These are phyloP conservation scores for Macrolepiota dolichaula DNA, from an alignment of 768 basidiomycete species.

Conservation along the genomic window DNA sequence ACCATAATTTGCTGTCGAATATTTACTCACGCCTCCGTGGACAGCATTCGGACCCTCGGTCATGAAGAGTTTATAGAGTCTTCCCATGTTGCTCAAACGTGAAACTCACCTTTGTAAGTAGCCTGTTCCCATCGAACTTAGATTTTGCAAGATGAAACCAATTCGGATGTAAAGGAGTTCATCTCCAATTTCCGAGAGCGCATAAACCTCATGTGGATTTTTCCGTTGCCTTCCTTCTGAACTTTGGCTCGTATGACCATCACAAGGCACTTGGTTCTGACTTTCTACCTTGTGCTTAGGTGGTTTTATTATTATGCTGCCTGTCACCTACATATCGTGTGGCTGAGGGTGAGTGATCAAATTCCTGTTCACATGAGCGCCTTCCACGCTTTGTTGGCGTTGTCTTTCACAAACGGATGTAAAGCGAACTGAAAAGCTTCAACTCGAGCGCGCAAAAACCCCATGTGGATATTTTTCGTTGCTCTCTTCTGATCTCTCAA, in stretches of 20 bases:
- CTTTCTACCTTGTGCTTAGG: constrained; percentile 2
- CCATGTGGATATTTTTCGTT: constrained; percentile 59
- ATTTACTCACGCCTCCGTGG: background rate
- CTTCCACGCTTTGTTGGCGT: constrained; percentile 4
- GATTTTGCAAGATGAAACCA: constrained; percentile 19
- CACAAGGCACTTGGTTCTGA: constrained; percentile 11
- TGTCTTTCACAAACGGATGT: constrained; percentile 22
- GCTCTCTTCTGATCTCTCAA: constrained; percentile 53
- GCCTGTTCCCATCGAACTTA: background rate
- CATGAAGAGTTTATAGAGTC: background rate
- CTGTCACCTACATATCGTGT: constrained; percentile 6
- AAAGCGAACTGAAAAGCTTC: constrained; percentile 19
- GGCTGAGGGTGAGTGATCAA: background rate
- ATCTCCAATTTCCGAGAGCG: constrained; percentile 26
- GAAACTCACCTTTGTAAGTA: background rate
- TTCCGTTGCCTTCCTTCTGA: constrained; percentile 70
- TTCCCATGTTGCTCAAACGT: background rate
- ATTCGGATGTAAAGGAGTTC: constrained; percentile 25
- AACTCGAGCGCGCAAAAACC: constrained; percentile 29
- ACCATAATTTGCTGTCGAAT: background rate
- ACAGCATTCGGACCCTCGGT: background rate
- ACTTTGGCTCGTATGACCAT: constrained; percentile 9
- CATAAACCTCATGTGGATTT: constrained; percentile 47
- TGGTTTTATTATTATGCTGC: background rate
- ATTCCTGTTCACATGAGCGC: constrained; percentile 9